Evolutionary conservation across 306 rosid species (phyloP).

Genomic region (Gillenia trifoliata): DNA sequence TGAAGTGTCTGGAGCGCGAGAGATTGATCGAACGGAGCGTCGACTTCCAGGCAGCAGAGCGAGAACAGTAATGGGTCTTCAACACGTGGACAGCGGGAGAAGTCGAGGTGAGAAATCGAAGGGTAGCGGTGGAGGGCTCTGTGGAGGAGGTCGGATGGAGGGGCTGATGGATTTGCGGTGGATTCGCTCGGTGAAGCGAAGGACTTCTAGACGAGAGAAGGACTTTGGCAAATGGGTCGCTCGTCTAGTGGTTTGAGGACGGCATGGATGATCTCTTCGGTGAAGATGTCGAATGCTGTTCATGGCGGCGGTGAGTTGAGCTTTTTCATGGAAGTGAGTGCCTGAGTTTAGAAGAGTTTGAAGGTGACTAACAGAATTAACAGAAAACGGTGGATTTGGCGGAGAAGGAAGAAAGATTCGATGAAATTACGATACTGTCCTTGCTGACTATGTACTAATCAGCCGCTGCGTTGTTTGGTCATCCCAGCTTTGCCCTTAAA

Average conservation of each 20-base stretch:
- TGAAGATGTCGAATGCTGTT: conserved; percentile 39
- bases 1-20: conserved; percentile 58
- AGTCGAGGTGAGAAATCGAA: conserved; percentile 38
- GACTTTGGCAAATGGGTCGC: conserved; percentile 44
- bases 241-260: conserved; percentile 45
- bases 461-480: too few relatives aligned
- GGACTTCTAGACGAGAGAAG: conserved; percentile 56
- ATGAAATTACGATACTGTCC: neutral
- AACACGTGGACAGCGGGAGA: conserved; percentile 65
- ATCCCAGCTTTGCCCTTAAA: too few relatives aligned
- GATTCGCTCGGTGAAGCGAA: conserved; percentile 52
- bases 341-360: neutral
- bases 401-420: neutral
- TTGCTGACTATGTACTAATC: too few relatives aligned
- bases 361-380: neutral
- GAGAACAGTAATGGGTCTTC: conserved; percentile 34
- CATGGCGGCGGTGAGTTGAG: neutral
- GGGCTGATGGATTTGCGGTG: conserved; percentile 66
- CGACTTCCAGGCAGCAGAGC: conserved; percentile 27
- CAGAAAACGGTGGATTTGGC: conserved; percentile 4
- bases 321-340: conserved; percentile 13
- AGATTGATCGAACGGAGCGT: conserved; percentile 55
- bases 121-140: conserved; percentile 46
- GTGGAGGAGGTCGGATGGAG: conserved; percentile 55
- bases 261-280: conserved; percentile 51